These are phyloP conservation scores for Diaporthe aspalathi DNA, from an alignment of 2,329 filamentous ascomycete genomes.

Conservation along the genomic window DNA sequence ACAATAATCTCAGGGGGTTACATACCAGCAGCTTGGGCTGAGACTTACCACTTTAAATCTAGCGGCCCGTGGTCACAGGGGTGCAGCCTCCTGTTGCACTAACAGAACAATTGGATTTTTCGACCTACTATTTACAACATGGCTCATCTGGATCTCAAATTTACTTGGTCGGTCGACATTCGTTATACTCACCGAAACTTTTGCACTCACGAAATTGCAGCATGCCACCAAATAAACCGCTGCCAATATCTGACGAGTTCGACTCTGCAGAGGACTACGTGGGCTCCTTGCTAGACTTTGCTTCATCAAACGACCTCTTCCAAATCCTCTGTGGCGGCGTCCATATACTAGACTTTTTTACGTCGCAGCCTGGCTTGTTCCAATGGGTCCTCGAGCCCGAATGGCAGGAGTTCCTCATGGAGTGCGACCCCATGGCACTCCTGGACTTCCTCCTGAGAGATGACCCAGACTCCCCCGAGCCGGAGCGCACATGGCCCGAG, in stretches of 20 bases:
- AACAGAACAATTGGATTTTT: conserved; percentile 14
- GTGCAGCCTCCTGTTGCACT: background rate
- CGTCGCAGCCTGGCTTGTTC: conserved; percentile 84
- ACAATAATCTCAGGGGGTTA: no score
- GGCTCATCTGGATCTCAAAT: background rate
- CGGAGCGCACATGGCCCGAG: conserved; percentile 40
- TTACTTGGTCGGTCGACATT: background rate
- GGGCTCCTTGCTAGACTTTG: conserved; percentile 80
- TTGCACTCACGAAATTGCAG: conserved; percentile 20
- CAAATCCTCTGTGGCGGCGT: conserved; percentile 95
- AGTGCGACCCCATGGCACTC: conserved; percentile 77
- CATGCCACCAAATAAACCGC: conserved; percentile 63
- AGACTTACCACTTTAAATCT: background rate
- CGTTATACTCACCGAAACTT: background rate
- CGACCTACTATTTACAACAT: background rate
- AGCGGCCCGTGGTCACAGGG: background rate
- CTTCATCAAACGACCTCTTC: conserved; percentile 79
- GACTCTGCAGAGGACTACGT: conserved; percentile 80
- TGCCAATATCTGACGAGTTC: conserved; percentile 81
- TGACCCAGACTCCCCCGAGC: conserved; percentile 64
- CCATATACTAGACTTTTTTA: conserved; percentile 97
- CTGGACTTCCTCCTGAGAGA: conserved; percentile 85
- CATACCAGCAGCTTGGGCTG: no score
- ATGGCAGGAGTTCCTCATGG: conserved; percentile 84
- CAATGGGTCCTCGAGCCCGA: conserved; percentile 78